Conservation (phyloP, 208 protist genomes). For the Acanthamoeba triangularis region DNA sequence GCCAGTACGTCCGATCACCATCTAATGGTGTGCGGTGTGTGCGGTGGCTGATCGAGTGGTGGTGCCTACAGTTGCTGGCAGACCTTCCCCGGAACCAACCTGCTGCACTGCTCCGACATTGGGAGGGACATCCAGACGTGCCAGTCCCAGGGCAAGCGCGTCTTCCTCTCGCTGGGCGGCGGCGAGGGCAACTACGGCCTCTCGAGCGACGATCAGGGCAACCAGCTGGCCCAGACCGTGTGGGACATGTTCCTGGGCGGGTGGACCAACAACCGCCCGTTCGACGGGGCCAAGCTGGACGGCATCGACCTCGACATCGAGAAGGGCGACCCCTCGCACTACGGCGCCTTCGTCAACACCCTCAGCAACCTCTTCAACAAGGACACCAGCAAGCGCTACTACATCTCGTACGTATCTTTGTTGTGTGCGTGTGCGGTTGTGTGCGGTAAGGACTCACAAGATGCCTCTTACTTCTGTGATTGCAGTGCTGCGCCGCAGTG, state of each 20-base stretch:
- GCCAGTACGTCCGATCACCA: neutral
- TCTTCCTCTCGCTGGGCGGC: conserved; percentile 76
- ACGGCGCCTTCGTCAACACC: conserved; percentile 68
- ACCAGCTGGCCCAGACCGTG: conserved; percentile 44
- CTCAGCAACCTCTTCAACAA: conserved; percentile 5
- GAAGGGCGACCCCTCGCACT: conserved; percentile 63
- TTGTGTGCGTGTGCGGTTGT: no score
- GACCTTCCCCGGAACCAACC: neutral
- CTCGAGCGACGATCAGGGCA: conserved; percentile 31
- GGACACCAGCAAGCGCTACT: conserved; percentile 42
- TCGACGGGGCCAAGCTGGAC: conserved; percentile 77
- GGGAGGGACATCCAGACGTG: conserved; percentile 72
- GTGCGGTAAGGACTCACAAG: neutral
- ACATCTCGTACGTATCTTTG: neutral
- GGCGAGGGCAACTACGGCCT: conserved; percentile 75
- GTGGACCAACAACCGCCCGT: conserved; percentile 66
- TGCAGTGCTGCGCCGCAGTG: conserved; percentile 79
- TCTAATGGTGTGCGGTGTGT: neutral
- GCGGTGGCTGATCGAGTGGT: neutral
- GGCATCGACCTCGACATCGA: conserved; percentile 83
- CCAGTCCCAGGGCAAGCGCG: conserved; percentile 72
- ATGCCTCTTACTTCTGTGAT: neutral
- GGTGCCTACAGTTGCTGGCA: neutral
- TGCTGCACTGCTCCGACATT: conserved; percentile 59
- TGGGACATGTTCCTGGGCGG: conserved; percentile 84